Evolutionary conservation across 2,329 filamentous ascomycete species (phyloP), one percentile per base, ranked within the genome.

Genomic region (Huntiella savannae): DNA sequence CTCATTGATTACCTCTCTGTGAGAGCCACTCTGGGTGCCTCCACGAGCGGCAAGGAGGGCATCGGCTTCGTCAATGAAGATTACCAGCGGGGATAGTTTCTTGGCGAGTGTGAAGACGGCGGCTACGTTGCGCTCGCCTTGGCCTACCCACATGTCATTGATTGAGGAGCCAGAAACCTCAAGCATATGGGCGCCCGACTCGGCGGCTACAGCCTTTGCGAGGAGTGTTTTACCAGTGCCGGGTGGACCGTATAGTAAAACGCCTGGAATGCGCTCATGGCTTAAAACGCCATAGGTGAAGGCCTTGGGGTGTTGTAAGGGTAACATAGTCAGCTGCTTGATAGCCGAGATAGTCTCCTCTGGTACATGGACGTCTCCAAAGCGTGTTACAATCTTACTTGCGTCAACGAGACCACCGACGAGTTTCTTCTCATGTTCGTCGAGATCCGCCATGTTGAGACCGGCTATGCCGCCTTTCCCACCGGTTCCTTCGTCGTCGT

Each of bases 1-100:
- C 62, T 98, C 88, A 57, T 95, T 98, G 60, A 96, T 87, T 46
- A 91, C 79, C 59, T 95, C 88, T 43, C 87, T 76, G 54, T 92
- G 83, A 1, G 74, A 78, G 4, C 75, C 74, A 28, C 82, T 71
- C 49, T 71, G 70, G 17, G 71, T 68, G 35, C 73, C 73, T 52
- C 76, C 71, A 46, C 91, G 76, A 12, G 82, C 79, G 19, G 83
- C 83, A 47, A 98, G 81, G 41, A 98, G 78, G 5, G 88, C 82
- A 59, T 98, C 91, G 16, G 87, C 91, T 63, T 98, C 91, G 57
- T 98, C 91, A 51, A 98, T 85, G 63, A 98, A 96, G 43, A 98
- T 83, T 12, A 98, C 79, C 56, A 87, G 87, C 0, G 91, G 91
- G 1, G 82, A 80, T 5, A 95, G 72, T 60, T 94, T 94, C 62